Evolutionary conservation across 2,329 filamentous ascomycete genomes (phyloP), one percentile per base, ranked within the genome.

Genomic region (Ophiostoma tasmaniense): DNA sequence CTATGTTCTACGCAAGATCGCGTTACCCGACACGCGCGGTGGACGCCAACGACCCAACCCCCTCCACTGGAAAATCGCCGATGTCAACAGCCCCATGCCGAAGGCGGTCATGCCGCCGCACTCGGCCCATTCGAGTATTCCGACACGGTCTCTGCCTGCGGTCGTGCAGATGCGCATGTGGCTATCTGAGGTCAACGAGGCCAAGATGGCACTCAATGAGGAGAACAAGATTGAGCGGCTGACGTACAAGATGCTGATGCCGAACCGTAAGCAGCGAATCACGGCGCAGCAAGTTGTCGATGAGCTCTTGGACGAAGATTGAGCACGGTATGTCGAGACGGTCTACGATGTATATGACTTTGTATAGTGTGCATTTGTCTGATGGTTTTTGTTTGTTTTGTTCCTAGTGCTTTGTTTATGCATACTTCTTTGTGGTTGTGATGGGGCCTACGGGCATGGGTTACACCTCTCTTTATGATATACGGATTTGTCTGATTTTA

Each of bases 21-120:
- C 81, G 0, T 84, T 85, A 69, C 85, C 85, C 0, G 85, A 87
- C 71, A 77, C 79, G 42, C 81, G 85, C 25, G 82, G 85, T 22
- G 82, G 80, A 3, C 76, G 81, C 33, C 78, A 80, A 1, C 82
- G 84, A 69, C 80, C 81, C 0, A 80, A 79, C 68, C 82, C 82
- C 35, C 76, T 87, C 25, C 85, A 86, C 76, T 87, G 85, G 85
- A 78, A 81, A 74, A 87, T 87, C 71, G 83, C 83, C 0, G 83
- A 85, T 52, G 77, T 87, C 55, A 84, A 87, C 75, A 71, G 13
- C 11, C 10, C 73, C 22, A 66, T n/a, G 4, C 64, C 71, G 8
- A 55, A 55, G 2, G 3, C 35, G 62, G 13, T 45, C n/a, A 8
- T 37, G 61, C 20, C 73, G 64, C 17, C 76, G 77, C 67, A 45